Base-by-base conservation (phyloP, 441 rosid genomes). In the Theobroma grandiflorum region DNA sequence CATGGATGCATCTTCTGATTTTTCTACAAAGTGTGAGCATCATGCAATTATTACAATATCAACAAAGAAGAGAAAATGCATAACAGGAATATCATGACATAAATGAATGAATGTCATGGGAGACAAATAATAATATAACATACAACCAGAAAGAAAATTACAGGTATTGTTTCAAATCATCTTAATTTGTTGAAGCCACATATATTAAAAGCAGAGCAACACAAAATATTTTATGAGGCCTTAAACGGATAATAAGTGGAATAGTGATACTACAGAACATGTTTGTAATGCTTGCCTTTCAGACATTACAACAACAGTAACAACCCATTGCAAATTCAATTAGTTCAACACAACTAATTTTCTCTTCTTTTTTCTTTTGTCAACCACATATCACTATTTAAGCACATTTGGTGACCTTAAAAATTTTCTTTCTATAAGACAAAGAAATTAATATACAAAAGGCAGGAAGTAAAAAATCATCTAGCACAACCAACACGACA, bases 1-100 rank as follows among this genome's bases (percentile, higher is more conserved):
- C 82, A 85, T 5, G 97, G 99, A 81, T 90, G 98, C 97, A 89
- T 91, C 93, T 80, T 92, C 89, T 86, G 91, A 75, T 84, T 74
- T 87, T 87, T 93, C 98, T 93, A 86, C 82, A 84, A 74, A 80
- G 82, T 16, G 69, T 20, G 71, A 82, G 79, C 42, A 82, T 38
- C 35, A 74, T 35, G 20, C 66, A 22, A 80, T 73, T 66, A 67
- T 68, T 68, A 78, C 31, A 74, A 55, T 49, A 31, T 45, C 49
- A 66, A 69, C 52, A 66, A 63, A 78, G 42, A 4, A 42, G 33
- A 43, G 14, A 57, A 59, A 20, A 42, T 42, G 43, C 10, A 8
- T n/a, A 22, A 58, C 8, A 12, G 42, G 53, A 9, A 38, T 42
- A 38, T 12, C 67, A 26, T 74, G 26, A 43, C 22, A 74, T 42